Percentiles rank a stretch among this genome's conserved stretches.
Evolutionary conservation across 208 protist species (phyloP).

Genomic region (Trypanosoma mega): DNA sequence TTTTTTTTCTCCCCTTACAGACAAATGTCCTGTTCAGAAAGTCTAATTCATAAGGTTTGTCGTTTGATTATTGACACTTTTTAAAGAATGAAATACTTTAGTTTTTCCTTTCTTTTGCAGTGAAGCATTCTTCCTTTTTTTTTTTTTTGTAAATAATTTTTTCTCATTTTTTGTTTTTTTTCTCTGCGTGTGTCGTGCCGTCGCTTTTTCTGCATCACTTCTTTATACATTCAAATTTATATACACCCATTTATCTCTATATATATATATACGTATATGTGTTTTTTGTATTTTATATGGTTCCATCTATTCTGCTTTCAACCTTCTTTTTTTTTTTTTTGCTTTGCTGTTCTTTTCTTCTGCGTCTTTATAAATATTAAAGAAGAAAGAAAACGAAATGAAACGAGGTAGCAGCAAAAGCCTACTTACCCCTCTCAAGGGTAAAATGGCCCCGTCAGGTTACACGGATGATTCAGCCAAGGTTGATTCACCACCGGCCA

Average conservation of each 20-base stretch:
- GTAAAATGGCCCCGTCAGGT: neutral
- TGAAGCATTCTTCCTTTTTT: slow-evolving; percentile 7
- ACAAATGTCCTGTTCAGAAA: too few species aligned
- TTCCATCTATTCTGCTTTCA: slow-evolving; percentile 9
- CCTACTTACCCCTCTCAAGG: slow-evolving; percentile 28
- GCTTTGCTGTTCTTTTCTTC: slow-evolving; percentile 11
- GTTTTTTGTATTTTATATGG: neutral
- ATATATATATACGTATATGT: too few species aligned
- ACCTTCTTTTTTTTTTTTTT: slow-evolving; percentile 23
- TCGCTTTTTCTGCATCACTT: neutral
- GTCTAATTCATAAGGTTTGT: too few species aligned
- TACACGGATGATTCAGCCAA: neutral
- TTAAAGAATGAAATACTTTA: too few species aligned
- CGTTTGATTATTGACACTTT: too few species aligned
- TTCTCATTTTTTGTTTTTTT: slow-evolving; percentile 14
- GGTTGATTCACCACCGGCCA: slow-evolving; percentile 9
- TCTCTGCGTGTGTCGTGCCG: slow-evolving; percentile 6
- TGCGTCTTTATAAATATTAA: neutral
- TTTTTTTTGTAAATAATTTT: slow-evolving; percentile 10
- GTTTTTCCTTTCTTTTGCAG: too few species aligned
- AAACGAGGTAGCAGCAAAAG: slow-evolving; percentile 9
- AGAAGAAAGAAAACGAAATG: slow-evolving; percentile 18
- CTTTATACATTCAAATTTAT: too few species aligned
- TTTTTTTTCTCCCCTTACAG: too few species aligned
- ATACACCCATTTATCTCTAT: too few species aligned